Base-by-base conservation (phyloP, 2,329 filamentous ascomycete species). In the Talaromyces albobiverticillius region DNA sequence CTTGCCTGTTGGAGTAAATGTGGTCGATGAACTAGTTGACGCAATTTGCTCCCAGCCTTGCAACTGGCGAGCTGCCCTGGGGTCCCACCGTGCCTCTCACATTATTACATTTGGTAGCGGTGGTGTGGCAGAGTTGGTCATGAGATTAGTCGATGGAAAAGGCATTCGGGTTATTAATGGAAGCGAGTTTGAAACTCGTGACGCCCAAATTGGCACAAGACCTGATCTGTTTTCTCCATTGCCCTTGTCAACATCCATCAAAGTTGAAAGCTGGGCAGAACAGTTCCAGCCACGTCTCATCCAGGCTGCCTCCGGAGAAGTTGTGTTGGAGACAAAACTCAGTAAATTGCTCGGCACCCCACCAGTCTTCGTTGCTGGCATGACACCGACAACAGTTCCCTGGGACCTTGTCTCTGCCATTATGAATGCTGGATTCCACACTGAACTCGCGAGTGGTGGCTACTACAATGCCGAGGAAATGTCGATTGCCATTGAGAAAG, bases 271-370 rank as follows among this genome's bases (percentile, higher is more conserved):
- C 40, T 52, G 49, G 49, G 41, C 20, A 29, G 49, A 52, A 7
- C 34, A 38, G n/a, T 52, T 45, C 22, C 26, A 97, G 97, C 94
- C 94, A 14, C 87, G 86, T 56, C 81, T 99, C 45, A 86, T 95
- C 63, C 94, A 89, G 75, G 96, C 89, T 14, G 92, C 91, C 9
- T 85, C 83, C 54, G 93, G 93, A 18, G 83, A 91, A 67, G 95
- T 89, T 2, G 96, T 88, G 62, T 89, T 99, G 46, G 92, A 97
- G 69, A 99, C 94, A 57, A 96, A 96, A 78, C 94, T 96, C 87
- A 94, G 88, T 71, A 82, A 89, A 63, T 77, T 95, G 23, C 78
- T 96, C 16, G 91, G 90, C 62, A 78, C 94, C 4, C 90, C 92
- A 9, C 92, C 92, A 0, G 78, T 96, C 59, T 87, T 96, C 78